Evolutionary conservation across 2,329 filamentous ascomycete genomes (phyloP).

Genomic region (Juglanconis sp.): DNA sequence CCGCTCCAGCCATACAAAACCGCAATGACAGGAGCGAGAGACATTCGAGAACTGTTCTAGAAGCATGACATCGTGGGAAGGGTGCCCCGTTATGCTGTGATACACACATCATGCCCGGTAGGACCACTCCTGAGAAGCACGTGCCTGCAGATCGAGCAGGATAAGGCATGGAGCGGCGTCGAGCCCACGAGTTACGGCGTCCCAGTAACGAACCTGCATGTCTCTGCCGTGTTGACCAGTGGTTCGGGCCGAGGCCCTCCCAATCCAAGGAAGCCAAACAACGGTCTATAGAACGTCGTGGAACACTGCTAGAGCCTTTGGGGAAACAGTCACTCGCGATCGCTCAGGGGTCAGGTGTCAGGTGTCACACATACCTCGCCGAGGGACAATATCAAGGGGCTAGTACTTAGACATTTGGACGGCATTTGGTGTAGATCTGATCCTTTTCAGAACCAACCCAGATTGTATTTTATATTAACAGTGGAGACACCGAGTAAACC

Average conservation of each 20-base stretch:
- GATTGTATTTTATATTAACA: neutral
- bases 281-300: too few relatives aligned
- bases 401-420: neutral
- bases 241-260: too few relatives aligned
- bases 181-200: neutral
- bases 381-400: neutral
- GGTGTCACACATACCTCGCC: neutral
- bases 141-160: neutral
- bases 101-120: neutral
- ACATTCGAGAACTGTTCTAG: neutral
- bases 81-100: neutral
- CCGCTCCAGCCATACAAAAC: too few relatives aligned
- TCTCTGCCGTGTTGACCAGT: neutral
- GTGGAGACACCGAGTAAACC: neutral
- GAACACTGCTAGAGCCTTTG: too few relatives aligned
- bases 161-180: neutral
- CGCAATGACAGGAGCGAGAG: neutral
- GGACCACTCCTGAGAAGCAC: neutral
- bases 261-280: too few relatives aligned
- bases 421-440: neutral
- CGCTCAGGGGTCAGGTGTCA: too few relatives aligned
- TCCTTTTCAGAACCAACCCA: neutral
- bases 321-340: too few relatives aligned
- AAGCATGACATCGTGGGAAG: neutral
- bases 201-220: conserved; percentile 2